These are phyloP conservation scores for Wilhelminamyces savonicus DNA, from an alignment of 805 yeast genomes.

Conservation along the genomic window DNA sequence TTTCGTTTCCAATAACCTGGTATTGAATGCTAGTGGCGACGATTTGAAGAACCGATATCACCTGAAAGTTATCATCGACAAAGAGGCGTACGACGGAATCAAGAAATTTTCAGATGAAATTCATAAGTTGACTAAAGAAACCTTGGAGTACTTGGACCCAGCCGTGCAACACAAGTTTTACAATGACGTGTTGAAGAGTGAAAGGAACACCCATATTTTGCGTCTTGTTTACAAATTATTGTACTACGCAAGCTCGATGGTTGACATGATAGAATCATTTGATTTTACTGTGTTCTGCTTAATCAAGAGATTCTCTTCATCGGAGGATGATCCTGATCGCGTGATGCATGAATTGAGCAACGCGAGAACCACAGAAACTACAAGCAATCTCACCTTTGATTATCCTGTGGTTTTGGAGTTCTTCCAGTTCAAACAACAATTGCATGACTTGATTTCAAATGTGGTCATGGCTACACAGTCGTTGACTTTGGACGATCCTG, in stretches of 20 bases:
- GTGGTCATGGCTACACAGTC: constrained; percentile 65
- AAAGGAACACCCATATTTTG: constrained; percentile 47
- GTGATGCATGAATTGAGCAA: neutral
- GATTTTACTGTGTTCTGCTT: constrained; percentile 53
- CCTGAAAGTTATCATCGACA: constrained; percentile 45
- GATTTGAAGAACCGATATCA: constrained; percentile 35
- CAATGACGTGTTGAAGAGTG: constrained; percentile 26
- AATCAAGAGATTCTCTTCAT: constrained; percentile 24
- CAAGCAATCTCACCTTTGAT: constrained; percentile 29
- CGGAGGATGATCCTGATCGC: constrained; percentile 1
- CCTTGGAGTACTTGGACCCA: constrained; percentile 34
- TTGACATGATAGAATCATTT: constrained; percentile 52
- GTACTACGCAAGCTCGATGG: constrained; percentile 40
- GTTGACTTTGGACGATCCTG: constrained; percentile 68
- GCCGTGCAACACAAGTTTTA: constrained; percentile 27
- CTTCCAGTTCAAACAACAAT: constrained; percentile 63
- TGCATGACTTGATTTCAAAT: constrained; percentile 55
- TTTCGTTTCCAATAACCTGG: constrained; percentile 32
- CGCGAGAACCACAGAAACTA: constrained; percentile 1
- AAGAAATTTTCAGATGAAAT: constrained; percentile 32
- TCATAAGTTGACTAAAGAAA: constrained; percentile 32
- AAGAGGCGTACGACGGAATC: constrained; percentile 37
- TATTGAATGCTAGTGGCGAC: constrained; percentile 37
- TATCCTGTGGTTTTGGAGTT: constrained; percentile 63
- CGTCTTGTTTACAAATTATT: constrained; percentile 49